These are phyloP conservation scores for Sisymbrium altissimum DNA, from an alignment of 345 rosid species.

Conservation along the genomic window DNA sequence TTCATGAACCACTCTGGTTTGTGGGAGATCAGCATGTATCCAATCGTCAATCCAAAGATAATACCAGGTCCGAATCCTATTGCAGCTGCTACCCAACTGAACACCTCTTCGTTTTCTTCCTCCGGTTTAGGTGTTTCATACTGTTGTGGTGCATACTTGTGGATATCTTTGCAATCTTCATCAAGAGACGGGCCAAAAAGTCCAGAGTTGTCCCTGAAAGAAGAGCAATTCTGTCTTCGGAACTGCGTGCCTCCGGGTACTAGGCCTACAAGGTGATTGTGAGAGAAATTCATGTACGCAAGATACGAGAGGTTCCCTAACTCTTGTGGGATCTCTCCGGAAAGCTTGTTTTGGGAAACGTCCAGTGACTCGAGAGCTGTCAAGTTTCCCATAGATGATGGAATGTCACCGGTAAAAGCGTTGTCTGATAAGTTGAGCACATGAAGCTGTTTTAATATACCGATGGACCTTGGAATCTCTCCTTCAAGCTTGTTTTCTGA, in stretches of 20 bases:
- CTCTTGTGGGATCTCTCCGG: constrained; percentile 25
- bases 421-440: constrained; percentile 10
- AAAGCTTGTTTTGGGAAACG: constrained; percentile 17
- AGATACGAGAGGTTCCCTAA: background rate
- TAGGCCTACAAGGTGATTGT: constrained; percentile 11
- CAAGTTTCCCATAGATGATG: constrained; percentile 21
- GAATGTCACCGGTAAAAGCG: constrained; percentile 12
- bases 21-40: background rate
- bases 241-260: background rate
- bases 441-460: background rate
- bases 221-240: background rate
- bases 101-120: background rate
- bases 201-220: background rate
- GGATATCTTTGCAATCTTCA: background rate
- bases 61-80: background rate
- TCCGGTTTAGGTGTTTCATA: background rate
- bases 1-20: background rate
- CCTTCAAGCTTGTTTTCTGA: background rate
- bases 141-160: background rate
- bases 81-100: background rate
- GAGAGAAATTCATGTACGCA: background rate
- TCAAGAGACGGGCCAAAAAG: background rate
- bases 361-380: constrained; percentile 12
- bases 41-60: background rate
- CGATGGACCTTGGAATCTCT: background rate